Conservation (phyloP, 2,329 filamentous ascomycete species). For the Fusarium staphyleae region DNA sequence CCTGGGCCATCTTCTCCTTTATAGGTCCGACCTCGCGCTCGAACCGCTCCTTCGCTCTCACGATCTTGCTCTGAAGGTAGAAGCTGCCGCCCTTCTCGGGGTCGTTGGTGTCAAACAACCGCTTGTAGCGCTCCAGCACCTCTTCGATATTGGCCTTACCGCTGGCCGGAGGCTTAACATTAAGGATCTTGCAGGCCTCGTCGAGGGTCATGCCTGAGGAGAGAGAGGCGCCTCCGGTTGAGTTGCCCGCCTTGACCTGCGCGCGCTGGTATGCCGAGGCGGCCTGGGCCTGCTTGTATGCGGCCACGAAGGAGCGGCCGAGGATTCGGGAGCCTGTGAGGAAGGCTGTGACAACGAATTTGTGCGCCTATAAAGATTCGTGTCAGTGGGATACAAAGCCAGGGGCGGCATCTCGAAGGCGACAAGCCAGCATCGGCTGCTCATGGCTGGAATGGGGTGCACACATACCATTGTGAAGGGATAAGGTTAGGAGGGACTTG, state of each 20-base stretch:
- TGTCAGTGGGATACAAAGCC: slow-evolving; percentile 26
- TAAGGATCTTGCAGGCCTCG: slow-evolving; percentile 96
- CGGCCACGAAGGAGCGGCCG: slow-evolving; percentile 90
- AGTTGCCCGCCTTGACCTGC: slow-evolving; percentile 67
- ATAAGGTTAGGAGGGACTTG: slow-evolving; percentile 5
- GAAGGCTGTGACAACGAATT: slow-evolving; percentile 87
- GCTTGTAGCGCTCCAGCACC: slow-evolving; percentile 89
- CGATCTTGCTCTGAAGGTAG: slow-evolving; percentile 96
- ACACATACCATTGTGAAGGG: slow-evolving; percentile 43
- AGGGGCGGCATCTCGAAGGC: slow-evolving; percentile 20
- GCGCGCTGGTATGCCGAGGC: slow-evolving; percentile 82
- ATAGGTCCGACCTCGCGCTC: slow-evolving; percentile 82
- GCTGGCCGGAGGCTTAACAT: slow-evolving; percentile 82
- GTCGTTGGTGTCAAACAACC: slow-evolving; percentile 92
- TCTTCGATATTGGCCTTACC: slow-evolving; percentile 80
- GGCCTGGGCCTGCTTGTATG: slow-evolving; percentile 93
- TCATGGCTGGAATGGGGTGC: slow-evolving; percentile 5
- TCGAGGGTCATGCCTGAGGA: slow-evolving; percentile 86
- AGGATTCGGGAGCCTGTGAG: slow-evolving; percentile 90
- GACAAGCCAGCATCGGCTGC: slow-evolving; percentile 17
- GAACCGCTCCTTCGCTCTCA: slow-evolving; percentile 89
- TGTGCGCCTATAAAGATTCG: slow-evolving; percentile 74
- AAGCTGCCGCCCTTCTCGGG: slow-evolving; percentile 96
- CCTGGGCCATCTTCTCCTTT: slow-evolving; percentile 72
- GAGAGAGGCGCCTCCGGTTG: slow-evolving; percentile 59